A percentile compares a stretch with the other conserved stretches of the same genome.
Conservation (phyloP, 2,329 filamentous ascomycete genomes). For the Ophiostoma australiae region DNA sequence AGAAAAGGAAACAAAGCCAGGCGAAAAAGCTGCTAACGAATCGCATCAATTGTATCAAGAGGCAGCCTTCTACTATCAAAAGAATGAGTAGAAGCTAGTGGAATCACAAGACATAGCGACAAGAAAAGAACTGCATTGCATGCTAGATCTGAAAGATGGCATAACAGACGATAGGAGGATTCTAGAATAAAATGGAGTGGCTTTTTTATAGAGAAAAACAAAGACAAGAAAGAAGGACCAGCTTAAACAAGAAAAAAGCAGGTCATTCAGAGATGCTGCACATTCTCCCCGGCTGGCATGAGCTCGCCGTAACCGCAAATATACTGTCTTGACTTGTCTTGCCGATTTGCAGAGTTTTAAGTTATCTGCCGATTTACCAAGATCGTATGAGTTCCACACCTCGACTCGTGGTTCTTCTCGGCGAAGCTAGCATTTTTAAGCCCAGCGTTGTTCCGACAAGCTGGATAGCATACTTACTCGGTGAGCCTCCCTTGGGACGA, state of each 20-base stretch:
- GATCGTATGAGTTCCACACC: background rate
- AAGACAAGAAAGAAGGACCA: background rate
- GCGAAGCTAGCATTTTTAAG: background rate
- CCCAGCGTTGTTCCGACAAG: background rate
- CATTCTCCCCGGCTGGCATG: background rate
- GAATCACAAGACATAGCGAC: background rate
- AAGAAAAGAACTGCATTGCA: background rate
- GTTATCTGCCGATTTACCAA: background rate
- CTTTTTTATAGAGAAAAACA: too few relatives aligned
- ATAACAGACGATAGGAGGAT: too few relatives aligned
- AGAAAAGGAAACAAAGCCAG: background rate
- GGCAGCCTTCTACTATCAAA: background rate
- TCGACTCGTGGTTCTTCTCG: background rate
- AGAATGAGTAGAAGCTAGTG: slow-evolving; percentile 2
- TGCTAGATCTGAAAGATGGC: background rate
- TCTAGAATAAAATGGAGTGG: too few relatives aligned
- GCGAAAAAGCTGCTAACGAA: background rate
- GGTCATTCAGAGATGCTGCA: too few relatives aligned
- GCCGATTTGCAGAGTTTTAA: background rate
- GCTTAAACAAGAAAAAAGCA: background rate
- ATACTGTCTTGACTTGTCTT: too few relatives aligned
- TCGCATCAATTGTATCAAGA: background rate
- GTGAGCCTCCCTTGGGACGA: background rate
- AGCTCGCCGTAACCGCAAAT: background rate
- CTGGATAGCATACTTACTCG: background rate